phyloP scores from a whole-genome alignment of 106 monocot genomes.

The Triglochin maritima region DNA sequence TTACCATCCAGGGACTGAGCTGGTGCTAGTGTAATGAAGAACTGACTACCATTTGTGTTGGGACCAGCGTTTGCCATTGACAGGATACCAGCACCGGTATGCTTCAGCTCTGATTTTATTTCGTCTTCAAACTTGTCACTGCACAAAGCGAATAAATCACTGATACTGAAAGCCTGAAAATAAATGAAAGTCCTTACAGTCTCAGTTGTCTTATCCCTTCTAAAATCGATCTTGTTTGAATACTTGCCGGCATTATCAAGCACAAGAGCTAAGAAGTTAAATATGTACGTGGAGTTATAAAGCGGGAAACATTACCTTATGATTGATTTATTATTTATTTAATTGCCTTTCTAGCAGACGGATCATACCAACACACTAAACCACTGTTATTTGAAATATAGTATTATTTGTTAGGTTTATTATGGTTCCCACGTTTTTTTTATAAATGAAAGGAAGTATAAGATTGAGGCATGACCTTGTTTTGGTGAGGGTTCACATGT shows the following conservation, averaged over 20 bases:
- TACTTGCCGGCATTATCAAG: not conserved
- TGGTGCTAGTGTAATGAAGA: constrained; percentile 94
- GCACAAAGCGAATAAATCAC: not conserved
- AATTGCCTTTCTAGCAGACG: too few relatives aligned
- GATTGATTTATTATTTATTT: too few relatives aligned
- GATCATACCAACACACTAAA: too few relatives aligned
- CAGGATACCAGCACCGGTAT: constrained; percentile 90
- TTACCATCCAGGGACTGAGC: constrained; percentile 86
- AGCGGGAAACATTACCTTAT: too few relatives aligned
- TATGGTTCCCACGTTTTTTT: too few relatives aligned
- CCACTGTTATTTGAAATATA: too few relatives aligned
- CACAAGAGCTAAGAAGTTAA: too few relatives aligned
- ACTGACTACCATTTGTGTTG: constrained; percentile 97
- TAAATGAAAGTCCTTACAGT: not conserved
- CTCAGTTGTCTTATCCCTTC: not conserved
- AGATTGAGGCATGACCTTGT: too few relatives aligned
- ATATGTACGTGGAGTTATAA: too few relatives aligned
- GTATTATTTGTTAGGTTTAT: too few relatives aligned
- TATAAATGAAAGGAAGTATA: too few relatives aligned
- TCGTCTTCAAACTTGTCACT: constrained; percentile 97
- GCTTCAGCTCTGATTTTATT: constrained; percentile 88
- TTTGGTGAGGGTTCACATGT: too few relatives aligned
- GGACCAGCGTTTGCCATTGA: constrained; percentile 99
- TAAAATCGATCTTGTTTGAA: not conserved
- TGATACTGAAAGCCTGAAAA: not conserved